These are phyloP conservation scores for Chrysanthemum lavandulifolium DNA, from an alignment of 129 eudicot species.

Conservation along the genomic window DNA sequence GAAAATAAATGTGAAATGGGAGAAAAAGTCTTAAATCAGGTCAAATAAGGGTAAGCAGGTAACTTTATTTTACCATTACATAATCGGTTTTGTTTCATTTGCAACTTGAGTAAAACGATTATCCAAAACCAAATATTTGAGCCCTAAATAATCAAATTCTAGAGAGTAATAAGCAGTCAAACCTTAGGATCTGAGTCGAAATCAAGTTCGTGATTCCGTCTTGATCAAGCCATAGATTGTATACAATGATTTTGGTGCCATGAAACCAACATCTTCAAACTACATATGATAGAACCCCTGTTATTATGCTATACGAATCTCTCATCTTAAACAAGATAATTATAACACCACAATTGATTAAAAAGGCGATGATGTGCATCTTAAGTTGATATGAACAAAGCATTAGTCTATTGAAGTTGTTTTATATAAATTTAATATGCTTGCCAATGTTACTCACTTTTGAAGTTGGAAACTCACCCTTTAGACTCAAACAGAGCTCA, in stretches of 20 bases:
- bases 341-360: not conserved
- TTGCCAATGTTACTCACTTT: not conserved
- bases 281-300: slow-evolving; percentile 30
- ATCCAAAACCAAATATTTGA: too few relatives aligned
- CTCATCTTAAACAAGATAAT: slow-evolving; percentile 8
- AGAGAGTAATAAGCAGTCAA: slow-evolving; percentile 4
- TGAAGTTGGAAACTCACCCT: not conserved
- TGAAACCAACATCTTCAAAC: slow-evolving; percentile 76
- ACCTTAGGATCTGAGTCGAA: slow-evolving; percentile 86
- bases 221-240: slow-evolving; percentile 81
- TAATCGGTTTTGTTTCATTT: too few relatives aligned
- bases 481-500: slow-evolving; percentile 3
- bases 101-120: too few relatives aligned
- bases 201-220: slow-evolving; percentile 71
- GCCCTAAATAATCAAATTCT: not conserved
- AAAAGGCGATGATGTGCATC: not conserved
- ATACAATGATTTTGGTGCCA: slow-evolving; percentile 79
- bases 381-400: not conserved
- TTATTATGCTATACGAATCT: not conserved
- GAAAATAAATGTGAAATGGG: too few relatives aligned
- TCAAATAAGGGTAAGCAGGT: too few relatives aligned
- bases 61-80: not conserved
- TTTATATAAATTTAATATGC: not conserved
- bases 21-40: too few relatives aligned
- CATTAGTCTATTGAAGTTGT: not conserved